Evolutionary conservation across 805 yeast genomes (phyloP), one percentile per base, ranked within the genome.

Genomic region (Ogataea pilisensis): DNA sequence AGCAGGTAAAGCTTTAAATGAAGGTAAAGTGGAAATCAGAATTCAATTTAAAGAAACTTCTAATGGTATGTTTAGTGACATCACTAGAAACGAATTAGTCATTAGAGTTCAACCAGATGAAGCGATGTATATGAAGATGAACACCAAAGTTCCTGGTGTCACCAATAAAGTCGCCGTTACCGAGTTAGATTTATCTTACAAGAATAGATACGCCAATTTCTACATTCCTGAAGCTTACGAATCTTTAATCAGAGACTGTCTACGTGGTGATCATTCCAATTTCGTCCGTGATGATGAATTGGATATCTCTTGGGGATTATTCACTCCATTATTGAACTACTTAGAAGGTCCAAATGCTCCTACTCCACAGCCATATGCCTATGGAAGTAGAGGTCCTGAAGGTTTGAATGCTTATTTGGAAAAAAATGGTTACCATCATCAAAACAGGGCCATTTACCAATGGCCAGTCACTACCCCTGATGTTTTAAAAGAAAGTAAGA

Each of bases 151-250:
- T 43, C 98, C 99, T 2, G 99, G 99, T 50, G 73, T 90, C 45
- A 75, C 91, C 37, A 84, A 85, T 53, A 76, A 78, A 54, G 83
- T 93, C 16, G 79, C 91, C 24, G 76, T 86, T 45, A 87, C 96
- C 21, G 97, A 91, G 61, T 78, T 93, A 57, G 96, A 93, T 61
- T 73, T 93, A 58, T 85, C 95, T 27, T 93, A 93, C 64, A 68
- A 82, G 41, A 71, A 73, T 37, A 80, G 97, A 60, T 93, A 84
- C 70, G 70, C 85, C 49, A 84, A 87, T 60, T 84, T 87, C 68
- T 85, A 93, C 82, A 90, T 93, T 57, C 98, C 99, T 34, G 96
- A 91, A 72, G 98, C 98, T 31, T 93, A 93, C 65, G 99, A 93
- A 71, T 85, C 96, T 1, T 78, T 93, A 54, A 87, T 93, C 55